Conservation (phyloP, 805 yeast genomes). For the Saccharomycopsis javanensis region DNA sequence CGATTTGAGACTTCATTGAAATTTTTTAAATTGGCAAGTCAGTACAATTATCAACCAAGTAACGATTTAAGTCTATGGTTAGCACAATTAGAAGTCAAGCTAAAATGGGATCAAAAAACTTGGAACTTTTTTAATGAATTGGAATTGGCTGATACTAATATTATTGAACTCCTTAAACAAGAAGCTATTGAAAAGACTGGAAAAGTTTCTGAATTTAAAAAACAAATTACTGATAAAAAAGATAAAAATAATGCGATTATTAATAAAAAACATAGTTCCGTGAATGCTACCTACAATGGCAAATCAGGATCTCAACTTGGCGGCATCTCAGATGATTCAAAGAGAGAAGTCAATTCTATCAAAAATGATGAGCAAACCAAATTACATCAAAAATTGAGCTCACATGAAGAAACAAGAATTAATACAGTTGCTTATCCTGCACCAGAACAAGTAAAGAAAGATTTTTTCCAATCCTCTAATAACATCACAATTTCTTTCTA, state of each 20-base stretch:
- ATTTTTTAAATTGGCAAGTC: conserved; percentile 34
- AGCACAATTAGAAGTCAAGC: conserved; percentile 17
- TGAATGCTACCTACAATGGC: neutral
- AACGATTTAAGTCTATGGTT: conserved; percentile 39
- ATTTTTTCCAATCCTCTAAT: conserved; percentile 62
- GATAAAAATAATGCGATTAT: too few species aligned
- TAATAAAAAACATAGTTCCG: neutral
- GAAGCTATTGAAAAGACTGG: neutral
- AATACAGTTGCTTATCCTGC: conserved; percentile 9
- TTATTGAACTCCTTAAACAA: conserved; percentile 2
- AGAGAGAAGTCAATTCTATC: neutral
- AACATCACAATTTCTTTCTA: conserved; percentile 60
- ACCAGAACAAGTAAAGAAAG: conserved; percentile 35
- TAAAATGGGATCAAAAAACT: neutral
- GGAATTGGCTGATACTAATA: conserved; percentile 4
- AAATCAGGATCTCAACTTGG: neutral
- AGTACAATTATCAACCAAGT: conserved; percentile 34
- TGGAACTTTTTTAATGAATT: conserved; percentile 4
- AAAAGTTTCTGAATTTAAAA: neutral
- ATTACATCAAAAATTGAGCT: neutral
- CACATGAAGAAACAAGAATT: neutral
- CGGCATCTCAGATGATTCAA: neutral
- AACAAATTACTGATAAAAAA: neutral
- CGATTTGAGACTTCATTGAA: conserved; percentile 32
- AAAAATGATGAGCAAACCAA: neutral